phyloP scores from a whole-genome alignment of 2,329 filamentous ascomycete genomes.

The Dendryphion nanum region DNA sequence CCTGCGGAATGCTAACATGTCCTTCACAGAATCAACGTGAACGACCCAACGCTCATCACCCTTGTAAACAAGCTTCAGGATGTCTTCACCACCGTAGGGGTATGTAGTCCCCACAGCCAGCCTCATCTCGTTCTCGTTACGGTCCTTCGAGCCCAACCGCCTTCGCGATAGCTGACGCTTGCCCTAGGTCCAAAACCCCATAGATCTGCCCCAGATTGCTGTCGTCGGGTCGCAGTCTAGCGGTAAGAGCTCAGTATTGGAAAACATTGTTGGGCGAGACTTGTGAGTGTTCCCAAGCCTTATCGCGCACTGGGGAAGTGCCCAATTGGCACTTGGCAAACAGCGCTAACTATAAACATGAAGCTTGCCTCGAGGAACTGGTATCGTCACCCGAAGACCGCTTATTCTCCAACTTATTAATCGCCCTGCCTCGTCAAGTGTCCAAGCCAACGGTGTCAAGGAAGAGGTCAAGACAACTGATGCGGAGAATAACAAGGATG shows the following conservation, averaged over 20 bases:
- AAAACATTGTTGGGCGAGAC: slow-evolving; percentile 98
- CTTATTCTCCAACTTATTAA: slow-evolving; percentile 98
- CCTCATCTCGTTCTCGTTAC: slow-evolving; percentile 8
- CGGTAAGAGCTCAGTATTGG: slow-evolving; percentile 97
- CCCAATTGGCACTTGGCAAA: slow-evolving; percentile 5
- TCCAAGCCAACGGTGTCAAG: slow-evolving; percentile 69
- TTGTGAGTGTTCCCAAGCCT: no score
- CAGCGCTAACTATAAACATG: slow-evolving; percentile 23
- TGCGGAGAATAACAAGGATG: slow-evolving; percentile 85
- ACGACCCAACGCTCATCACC: slow-evolving; percentile 67
- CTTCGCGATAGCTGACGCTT: slow-evolving; percentile 29
- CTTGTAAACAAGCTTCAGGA: slow-evolving; percentile 99
- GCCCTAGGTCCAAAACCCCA: slow-evolving; percentile 87
- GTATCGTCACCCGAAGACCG: slow-evolving; percentile 93
- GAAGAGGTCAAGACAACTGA: slow-evolving; percentile 69
- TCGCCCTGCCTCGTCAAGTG: slow-evolving; percentile 58
- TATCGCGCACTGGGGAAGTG: no score
- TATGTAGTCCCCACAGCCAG: slow-evolving; percentile 43
- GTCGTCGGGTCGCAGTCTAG: slow-evolving; percentile 98
- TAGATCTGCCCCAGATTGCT: slow-evolving; percentile 96
- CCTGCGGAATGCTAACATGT: slow-evolving; percentile 24
- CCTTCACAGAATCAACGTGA: slow-evolving; percentile 63
- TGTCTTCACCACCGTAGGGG: slow-evolving; percentile 96
- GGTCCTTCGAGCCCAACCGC: no score
- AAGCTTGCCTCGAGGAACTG: slow-evolving; percentile 93